These are phyloP conservation scores for Entomortierella parvispora DNA, from an alignment of 192 early-diverging fungal species.

Conservation along the genomic window DNA sequence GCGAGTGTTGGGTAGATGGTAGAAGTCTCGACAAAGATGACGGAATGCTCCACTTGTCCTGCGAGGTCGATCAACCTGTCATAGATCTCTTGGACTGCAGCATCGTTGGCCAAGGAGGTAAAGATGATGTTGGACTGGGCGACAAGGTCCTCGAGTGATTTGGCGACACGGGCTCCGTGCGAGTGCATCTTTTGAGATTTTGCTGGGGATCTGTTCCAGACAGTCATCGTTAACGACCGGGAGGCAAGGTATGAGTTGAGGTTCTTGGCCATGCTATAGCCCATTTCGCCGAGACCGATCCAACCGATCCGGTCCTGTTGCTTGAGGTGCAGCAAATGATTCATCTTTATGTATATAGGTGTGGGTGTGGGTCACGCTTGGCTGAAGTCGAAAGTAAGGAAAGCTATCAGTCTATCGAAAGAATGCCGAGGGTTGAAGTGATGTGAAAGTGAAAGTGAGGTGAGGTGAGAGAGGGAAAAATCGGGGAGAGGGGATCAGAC, in stretches of 20 bases:
- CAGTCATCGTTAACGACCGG: constrained; percentile 55
- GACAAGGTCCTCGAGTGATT: constrained; percentile 56
- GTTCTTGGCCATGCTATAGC: constrained; percentile 65
- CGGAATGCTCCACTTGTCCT: constrained; percentile 36
- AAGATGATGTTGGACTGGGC: constrained; percentile 68
- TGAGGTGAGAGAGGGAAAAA: neutral
- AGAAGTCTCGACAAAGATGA: constrained; percentile 70
- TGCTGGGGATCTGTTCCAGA: constrained; percentile 69
- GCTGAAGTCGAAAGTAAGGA: no score
- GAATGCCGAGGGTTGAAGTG: no score
- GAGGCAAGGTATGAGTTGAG: constrained; percentile 61
- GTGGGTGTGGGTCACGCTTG: no score
- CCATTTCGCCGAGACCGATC: constrained; percentile 51
- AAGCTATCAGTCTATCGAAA: no score
- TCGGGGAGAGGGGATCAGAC: neutral
- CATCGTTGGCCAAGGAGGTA: constrained; percentile 67
- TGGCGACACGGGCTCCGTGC: constrained; percentile 55
- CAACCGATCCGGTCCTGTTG: constrained; percentile 49
- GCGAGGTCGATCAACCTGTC: constrained; percentile 55
- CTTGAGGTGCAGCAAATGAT: constrained; percentile 33
- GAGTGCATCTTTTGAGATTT: constrained; percentile 56
- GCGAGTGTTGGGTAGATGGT: constrained; percentile 65
- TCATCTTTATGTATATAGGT: constrained; percentile 6
- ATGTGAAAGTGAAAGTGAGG: no score
- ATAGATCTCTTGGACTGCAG: constrained; percentile 61